phyloP scores from a whole-genome alignment of 352 stramenopile species.

The Phytophthora melonis region DNA sequence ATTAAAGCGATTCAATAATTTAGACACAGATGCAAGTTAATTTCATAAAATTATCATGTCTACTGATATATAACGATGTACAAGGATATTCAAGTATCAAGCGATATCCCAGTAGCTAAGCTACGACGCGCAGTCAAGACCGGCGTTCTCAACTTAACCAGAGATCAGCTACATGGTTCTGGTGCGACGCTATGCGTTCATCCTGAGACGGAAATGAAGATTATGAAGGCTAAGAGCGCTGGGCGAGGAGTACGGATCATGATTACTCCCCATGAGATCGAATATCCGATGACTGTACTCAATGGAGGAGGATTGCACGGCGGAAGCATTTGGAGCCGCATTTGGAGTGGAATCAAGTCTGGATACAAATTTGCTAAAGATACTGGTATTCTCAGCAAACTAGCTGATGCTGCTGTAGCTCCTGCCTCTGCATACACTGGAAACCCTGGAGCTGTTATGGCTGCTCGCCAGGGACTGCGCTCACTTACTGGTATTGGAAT shows the following conservation, averaged over 20 bases:
- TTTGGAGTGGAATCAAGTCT: not conserved
- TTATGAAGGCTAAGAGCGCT: not conserved
- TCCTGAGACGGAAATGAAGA: constrained; percentile 9
- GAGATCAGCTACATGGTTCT: constrained; percentile 5
- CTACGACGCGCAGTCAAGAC: constrained; percentile 1
- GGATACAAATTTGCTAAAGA: not conserved
- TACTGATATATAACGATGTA: constrained; percentile 16
- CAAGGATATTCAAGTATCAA: constrained; percentile 12
- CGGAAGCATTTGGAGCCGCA: constrained; percentile 3
- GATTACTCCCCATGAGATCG: not conserved
- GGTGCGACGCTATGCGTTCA: constrained; percentile 13
- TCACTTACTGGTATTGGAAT: constrained; percentile 2
- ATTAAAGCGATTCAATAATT: no score
- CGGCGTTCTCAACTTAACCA: constrained; percentile 6
- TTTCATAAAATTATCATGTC: no score
- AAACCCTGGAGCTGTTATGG: no score
- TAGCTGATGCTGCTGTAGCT: not conserved
- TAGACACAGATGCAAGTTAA: no score
- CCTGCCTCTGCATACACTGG: no score
- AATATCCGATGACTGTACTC: no score
- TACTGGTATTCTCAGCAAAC: not conserved
- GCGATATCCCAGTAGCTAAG: not conserved
- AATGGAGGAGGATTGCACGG: not conserved
- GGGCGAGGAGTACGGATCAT: not conserved
- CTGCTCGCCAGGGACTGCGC: no score